Percentiles rank a stretch among this genome's conserved stretches.
These are phyloP conservation scores for Sphagnum contortum DNA, from an alignment of 225 moss, liverwort and hornwort genomes.

Conservation along the genomic window DNA sequence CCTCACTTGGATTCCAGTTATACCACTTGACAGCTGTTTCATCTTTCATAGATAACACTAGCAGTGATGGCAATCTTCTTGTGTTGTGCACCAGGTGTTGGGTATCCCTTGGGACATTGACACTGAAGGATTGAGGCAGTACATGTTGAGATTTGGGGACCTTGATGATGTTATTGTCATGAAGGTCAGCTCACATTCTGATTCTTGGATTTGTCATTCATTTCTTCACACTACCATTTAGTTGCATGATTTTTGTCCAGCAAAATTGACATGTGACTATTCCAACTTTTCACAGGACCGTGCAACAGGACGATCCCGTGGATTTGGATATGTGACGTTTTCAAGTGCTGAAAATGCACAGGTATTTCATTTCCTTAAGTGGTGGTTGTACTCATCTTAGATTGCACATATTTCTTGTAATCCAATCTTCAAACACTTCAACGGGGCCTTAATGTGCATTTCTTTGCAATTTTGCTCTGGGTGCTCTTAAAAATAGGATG, in stretches of 20 bases:
- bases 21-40: too few relatives aligned
- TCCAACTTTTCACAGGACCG: slow-evolving; percentile 46
- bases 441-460: too few relatives aligned
- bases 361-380: slow-evolving; percentile 14
- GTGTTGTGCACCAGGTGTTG: slow-evolving; percentile 39
- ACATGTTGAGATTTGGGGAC: slow-evolving; percentile 92
- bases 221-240: too few relatives aligned
- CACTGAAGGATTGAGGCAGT: slow-evolving; percentile 92
- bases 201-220: background rate
- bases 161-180: slow-evolving; percentile 97
- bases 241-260: too few relatives aligned
- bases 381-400: too few relatives aligned
- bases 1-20: too few relatives aligned
- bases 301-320: slow-evolving; percentile 87
- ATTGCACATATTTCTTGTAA: too few relatives aligned
- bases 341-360: slow-evolving; percentile 84
- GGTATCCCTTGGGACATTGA: slow-evolving; percentile 98
- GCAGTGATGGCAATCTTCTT: background rate
- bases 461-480: too few relatives aligned
- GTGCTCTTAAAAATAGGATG: too few relatives aligned
- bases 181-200: slow-evolving; percentile 47
- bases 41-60: background rate
- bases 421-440: too few relatives aligned
- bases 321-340: slow-evolving; percentile 97
- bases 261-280: too few relatives aligned